Percentiles rank a stretch among this genome's conserved stretches.
These are phyloP conservation scores for Trametes elegans DNA, from an alignment of 768 basidiomycete species.

Conservation along the genomic window DNA sequence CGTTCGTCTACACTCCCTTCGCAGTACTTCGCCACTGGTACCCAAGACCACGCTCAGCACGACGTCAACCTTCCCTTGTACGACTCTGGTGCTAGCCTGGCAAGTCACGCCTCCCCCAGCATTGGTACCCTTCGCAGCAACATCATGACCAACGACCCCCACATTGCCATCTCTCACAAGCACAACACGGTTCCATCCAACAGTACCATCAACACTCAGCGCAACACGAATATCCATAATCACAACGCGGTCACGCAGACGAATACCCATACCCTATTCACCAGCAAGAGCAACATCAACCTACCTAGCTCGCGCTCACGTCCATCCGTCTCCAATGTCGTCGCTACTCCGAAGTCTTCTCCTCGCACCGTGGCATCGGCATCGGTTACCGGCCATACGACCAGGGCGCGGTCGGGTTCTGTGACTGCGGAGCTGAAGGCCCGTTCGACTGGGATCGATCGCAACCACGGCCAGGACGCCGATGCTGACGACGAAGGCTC, in stretches of 20 bases:
- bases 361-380: neutral
- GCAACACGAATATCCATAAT: neutral
- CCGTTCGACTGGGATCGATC: too few relatives aligned
- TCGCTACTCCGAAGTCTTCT: neutral
- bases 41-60: neutral
- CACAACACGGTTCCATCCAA: neutral
- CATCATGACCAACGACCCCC: neutral
- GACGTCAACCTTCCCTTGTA: neutral
- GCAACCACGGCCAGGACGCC: too few relatives aligned
- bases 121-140: neutral
- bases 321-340: neutral
- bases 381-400: too few relatives aligned
- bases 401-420: neutral
- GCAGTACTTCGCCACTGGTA: conserved; percentile 17
- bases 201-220: neutral
- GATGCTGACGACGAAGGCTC: conserved; percentile 23
- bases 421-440: too few relatives aligned
- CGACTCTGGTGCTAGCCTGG: conserved; percentile 1
- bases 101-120: neutral
- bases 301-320: conserved; percentile 3
- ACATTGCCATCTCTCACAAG: neutral
- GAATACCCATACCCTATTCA: conserved; percentile 17
- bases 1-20: conserved; percentile 28
- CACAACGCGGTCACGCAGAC: neutral
- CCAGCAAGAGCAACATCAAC: conserved; percentile 21